phyloP scores from a whole-genome alignment of 768 basidiomycete genomes.

The Russula sp. region DNA sequence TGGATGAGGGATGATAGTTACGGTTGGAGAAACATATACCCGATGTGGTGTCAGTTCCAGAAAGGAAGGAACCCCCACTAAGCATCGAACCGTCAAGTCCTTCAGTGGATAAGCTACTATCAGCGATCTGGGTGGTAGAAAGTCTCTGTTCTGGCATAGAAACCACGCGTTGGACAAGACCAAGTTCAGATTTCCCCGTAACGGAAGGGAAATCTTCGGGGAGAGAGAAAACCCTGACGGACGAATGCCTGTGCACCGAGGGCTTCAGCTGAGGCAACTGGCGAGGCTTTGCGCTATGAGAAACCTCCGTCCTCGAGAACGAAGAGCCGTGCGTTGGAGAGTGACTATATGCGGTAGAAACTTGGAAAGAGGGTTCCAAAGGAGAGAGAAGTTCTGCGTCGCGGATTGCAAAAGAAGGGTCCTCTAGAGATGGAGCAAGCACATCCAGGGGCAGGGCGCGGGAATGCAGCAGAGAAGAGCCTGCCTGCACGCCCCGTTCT shows the following conservation, averaged over 20 bases:
- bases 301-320: not conserved
- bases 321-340: not conserved
- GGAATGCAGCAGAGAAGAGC: conserved; percentile 1
- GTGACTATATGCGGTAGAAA: conserved; percentile 22
- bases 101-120: conserved; percentile 23
- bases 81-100: conserved; percentile 18
- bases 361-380: conserved; percentile 3
- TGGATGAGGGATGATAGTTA: conserved; percentile 15
- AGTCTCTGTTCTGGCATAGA: conserved; percentile 23
- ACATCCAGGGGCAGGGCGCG: not conserved
- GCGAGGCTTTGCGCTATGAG: conserved; percentile 16
- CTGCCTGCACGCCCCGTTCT: conserved; percentile 24
- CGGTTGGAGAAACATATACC: conserved; percentile 15
- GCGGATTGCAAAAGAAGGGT: not conserved
- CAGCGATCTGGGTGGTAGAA: conserved; percentile 3
- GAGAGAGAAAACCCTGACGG: conserved; percentile 20
- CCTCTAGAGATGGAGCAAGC: not conserved
- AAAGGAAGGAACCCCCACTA: conserved; percentile 21
- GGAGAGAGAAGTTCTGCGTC: conserved; percentile 1
- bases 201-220: conserved; percentile 16
- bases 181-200: not conserved
- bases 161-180: conserved; percentile 15
- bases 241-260: conserved; percentile 2
- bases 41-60: conserved; percentile 23
- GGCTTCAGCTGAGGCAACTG: conserved; percentile 20